Base-by-base conservation (phyloP, 768 basidiomycete genomes). In the Suillus ampliporus region DNA sequence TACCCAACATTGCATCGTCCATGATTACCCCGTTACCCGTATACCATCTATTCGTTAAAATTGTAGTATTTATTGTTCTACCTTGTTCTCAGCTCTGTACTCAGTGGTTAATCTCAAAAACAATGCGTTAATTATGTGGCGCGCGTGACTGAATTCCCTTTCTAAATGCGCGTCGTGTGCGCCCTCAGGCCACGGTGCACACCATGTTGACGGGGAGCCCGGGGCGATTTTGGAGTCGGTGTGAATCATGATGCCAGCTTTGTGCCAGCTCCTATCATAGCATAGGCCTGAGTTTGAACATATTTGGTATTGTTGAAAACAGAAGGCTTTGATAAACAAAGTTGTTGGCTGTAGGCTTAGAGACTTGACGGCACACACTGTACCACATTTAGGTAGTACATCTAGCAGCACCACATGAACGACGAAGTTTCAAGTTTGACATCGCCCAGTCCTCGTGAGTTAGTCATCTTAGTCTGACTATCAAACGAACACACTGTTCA, bases 221-320 rank as follows among this genome's bases (percentile, higher is more conserved):
- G n/a, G n/a, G n/a, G n/a, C n/a, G n/a, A n/a, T n/a, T n/a, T n/a
- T n/a, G n/a, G n/a, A n/a, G n/a, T n/a, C n/a, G n/a, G n/a, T n/a
- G n/a, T n/a, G n/a, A n/a, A n/a, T n/a, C n/a, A n/a, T n/a, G n/a
- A n/a, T n/a, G n/a, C n/a, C n/a, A n/a, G n/a, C n/a, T n/a, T n/a
- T n/a, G n/a, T n/a, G n/a, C n/a, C n/a, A n/a, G n/a, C n/a, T n/a
- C n/a, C n/a, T n/a, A n/a, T n/a, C n/a, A n/a, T n/a, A n/a, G n/a
- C n/a, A 31, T 6, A 31, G 31, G 31, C 31, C 31, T 31, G 31
- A 31, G 31, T 51, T 51, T 51, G 28, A 19, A 10, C 19, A 31
- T 54, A 11, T 40, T 56, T 56, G 54, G 23, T 19, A 23, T 40
- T 40, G 17, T 56, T 58, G 43, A 34, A 58, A 34, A 15, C 43